Conservation (phyloP, 2,329 filamentous ascomycete genomes). For the Colletotrichum shisoi region DNA sequence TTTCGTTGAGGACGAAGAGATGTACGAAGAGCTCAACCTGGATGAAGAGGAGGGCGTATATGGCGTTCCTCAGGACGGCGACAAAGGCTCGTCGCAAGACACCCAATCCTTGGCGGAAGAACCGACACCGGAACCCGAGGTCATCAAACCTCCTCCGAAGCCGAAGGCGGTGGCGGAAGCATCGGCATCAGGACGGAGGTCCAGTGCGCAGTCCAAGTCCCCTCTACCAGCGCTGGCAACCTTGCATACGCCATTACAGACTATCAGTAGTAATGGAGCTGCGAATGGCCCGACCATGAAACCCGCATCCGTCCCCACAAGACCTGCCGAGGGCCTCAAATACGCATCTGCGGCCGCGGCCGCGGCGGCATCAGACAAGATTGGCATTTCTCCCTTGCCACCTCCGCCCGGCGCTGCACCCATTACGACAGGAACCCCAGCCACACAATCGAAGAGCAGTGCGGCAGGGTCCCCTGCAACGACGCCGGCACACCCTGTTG, state of each 20-base stretch:
- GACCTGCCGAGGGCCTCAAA: constrained; percentile 88
- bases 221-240: constrained; percentile 92
- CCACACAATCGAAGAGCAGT: constrained; percentile 63
- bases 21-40: constrained; percentile 94
- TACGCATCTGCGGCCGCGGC: constrained; percentile 96
- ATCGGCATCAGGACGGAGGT: constrained; percentile 66
- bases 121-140: constrained; percentile 65
- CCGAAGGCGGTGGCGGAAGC: constrained; percentile 56
- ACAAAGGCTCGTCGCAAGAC: constrained; percentile 94
- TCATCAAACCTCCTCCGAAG: constrained; percentile 51
- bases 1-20: constrained; percentile 90
- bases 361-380: constrained; percentile 84
- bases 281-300: constrained; percentile 77
- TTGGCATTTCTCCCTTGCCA: constrained; percentile 91
- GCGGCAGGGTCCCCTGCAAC: constrained; percentile 63
- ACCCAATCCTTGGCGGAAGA: constrained; percentile 92
- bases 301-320: constrained; percentile 83
- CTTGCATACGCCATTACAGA: constrained; percentile 76
- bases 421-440: constrained; percentile 52
- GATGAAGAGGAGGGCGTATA: constrained; percentile 90
- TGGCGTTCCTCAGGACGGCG: constrained; percentile 80
- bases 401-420: constrained; percentile 76
- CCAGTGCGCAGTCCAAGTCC: constrained; percentile 92
- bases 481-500: constrained; percentile 57
- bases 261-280: constrained; percentile 66